Base-by-base conservation (phyloP, 768 basidiomycete species). In the Pleurotus salmoneostramineus region DNA sequence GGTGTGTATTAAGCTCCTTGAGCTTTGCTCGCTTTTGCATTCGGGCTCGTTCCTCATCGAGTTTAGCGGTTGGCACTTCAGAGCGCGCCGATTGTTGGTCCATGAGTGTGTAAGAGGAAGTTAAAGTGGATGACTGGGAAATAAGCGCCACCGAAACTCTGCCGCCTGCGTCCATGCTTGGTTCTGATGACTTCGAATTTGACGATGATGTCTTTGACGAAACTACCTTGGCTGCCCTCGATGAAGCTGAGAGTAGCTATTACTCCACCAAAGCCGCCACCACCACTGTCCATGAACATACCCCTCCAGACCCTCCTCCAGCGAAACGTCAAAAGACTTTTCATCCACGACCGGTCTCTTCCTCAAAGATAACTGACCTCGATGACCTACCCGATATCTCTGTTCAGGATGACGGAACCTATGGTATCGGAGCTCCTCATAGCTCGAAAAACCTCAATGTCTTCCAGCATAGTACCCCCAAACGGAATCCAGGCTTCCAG, bases 151-250 rank as follows among this genome's bases (percentile, higher is more conserved):
- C 21, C 21, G 21, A 27, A 27, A 27, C 21, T 27, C 21, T 27
- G 21, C 21, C 21, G 21, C 21, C 21, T 27, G 21, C 21, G 21
- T 27, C 21, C 21, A 88, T 88, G 85, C 72, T 80, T 63, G 81
- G 81, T 71, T 83, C 80, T 33, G 89, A 89, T 69, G 80, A 85
- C 65, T 85, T 85, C 66, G 77, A 79, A 68, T 74, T 77, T 62
- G 87, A 87, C 67, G 85, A 85, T 56, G 73, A 88, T 60, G 74
- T 82, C 44, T 70, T 90, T 43, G 87, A 90, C 65, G 85, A 82
- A 52, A 73, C 80, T 59, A 77, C 83, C 0, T 69, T 89, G 50
- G 86, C 87, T 7, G 71, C 78, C 32, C 76, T 90, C 15, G 87
- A 89, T 62, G 73, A 77, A 56, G 79, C 79, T 56, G 89, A 90